phyloP scores from a whole-genome alignment of 257 asterid genomes.

The Eucommia ulmoides region DNA sequence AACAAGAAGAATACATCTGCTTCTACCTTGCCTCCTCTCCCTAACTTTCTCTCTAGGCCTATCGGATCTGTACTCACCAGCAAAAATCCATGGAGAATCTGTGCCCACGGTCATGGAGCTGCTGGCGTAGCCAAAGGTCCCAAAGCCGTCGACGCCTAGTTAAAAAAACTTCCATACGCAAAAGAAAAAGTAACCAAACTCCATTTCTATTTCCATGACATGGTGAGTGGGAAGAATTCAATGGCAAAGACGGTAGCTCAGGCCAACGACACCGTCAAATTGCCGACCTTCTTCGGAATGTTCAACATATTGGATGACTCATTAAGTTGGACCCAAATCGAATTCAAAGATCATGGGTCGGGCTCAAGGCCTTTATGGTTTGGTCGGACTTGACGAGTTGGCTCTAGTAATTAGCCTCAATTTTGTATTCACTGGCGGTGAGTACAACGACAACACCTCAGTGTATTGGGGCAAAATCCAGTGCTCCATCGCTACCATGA shows the following conservation, averaged over 20 bases:
- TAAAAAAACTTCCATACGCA: constrained; percentile 9
- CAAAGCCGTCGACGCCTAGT: constrained; percentile 22
- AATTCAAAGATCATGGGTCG: constrained; percentile 22
- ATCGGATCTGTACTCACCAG: too few species aligned
- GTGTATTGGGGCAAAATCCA: constrained; percentile 20
- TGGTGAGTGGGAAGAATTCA: constrained; percentile 14
- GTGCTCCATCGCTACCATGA: constrained; percentile 19
- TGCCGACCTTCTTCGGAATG: constrained; percentile 19
- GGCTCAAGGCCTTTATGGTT: constrained; percentile 27
- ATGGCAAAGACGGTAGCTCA: constrained; percentile 22
- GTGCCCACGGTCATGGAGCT: not conserved
- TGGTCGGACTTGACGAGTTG: constrained; percentile 12
- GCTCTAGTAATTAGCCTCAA: constrained; percentile 20
- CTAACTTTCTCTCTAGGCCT: too few species aligned
- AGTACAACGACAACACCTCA: constrained; percentile 24
- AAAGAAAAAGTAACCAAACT: constrained; percentile 21
- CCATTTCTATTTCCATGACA: constrained; percentile 32
- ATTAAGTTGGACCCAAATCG: constrained; percentile 16
- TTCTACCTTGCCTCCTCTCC: too few species aligned
- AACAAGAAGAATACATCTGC: too few species aligned
- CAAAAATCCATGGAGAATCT: too few species aligned
- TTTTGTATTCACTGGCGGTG: constrained; percentile 19
- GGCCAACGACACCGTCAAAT: constrained; percentile 5
- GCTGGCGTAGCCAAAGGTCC: constrained; percentile 14
- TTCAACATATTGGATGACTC: constrained; percentile 24